A percentile compares a stretch with the other conserved stretches of the same genome.
Conservation (phyloP, 495 filamentous ascomycete species). For the Aspergillus nidulans region DNA sequence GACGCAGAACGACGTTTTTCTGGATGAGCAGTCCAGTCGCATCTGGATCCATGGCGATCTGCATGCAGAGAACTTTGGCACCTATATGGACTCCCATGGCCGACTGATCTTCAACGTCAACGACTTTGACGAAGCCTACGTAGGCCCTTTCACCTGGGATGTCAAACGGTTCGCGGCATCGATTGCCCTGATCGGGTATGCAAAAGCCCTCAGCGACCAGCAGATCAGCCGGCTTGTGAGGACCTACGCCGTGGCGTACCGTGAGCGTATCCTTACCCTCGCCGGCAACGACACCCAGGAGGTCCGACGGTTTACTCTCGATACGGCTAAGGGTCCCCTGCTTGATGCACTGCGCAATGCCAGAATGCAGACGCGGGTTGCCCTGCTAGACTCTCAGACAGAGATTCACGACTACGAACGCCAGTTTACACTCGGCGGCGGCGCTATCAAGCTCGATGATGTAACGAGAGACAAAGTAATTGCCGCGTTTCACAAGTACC, state of each 20-base stretch:
- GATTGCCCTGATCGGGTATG: conserved; percentile 15
- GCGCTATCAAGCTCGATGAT: conserved; percentile 9
- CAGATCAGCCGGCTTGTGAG: conserved; percentile 13
- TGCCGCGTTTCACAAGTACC: conserved; percentile 1
- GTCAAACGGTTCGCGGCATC: conserved; percentile 15
- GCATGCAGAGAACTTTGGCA: conserved; percentile 18
- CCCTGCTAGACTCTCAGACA: conserved; percentile 9
- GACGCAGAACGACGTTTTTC: neutral
- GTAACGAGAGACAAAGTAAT: conserved; percentile 10
- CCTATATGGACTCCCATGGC: conserved; percentile 16
- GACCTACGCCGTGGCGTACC: conserved; percentile 11
- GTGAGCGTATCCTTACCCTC: conserved; percentile 12
- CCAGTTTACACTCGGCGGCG: conserved; percentile 10
- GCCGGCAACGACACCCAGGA: neutral
- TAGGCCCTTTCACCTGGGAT: conserved; percentile 17
- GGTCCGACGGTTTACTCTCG: conserved; percentile 9
- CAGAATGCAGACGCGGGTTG: conserved; percentile 10
- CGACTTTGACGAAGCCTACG: conserved; percentile 19
- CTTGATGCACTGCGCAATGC: conserved; percentile 10
- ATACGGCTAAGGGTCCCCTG: conserved; percentile 15
- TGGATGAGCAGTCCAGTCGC: conserved; percentile 5
- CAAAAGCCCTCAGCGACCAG: conserved; percentile 16
- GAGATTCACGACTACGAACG: conserved; percentile 16
- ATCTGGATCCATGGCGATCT: conserved; percentile 20
- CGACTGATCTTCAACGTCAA: conserved; percentile 18